These are phyloP conservation scores for Candida fluviatilis DNA, from an alignment of 805 yeast genomes.

Conservation along the genomic window DNA sequence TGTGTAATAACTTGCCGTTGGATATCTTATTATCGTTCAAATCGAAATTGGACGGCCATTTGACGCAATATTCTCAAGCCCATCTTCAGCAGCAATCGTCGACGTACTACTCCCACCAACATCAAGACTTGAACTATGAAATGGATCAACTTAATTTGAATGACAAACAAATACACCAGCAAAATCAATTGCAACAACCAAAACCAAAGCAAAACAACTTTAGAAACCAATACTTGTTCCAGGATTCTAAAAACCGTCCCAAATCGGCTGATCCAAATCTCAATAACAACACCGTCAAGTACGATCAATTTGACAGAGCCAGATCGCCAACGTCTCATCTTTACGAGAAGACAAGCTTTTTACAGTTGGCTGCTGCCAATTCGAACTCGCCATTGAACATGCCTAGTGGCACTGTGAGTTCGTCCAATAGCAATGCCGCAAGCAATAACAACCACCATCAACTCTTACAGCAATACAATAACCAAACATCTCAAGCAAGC, in stretches of 20 bases:
- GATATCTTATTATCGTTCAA: slow-evolving; percentile 50
- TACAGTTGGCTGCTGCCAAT: slow-evolving; percentile 31
- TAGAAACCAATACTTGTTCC: slow-evolving; percentile 9
- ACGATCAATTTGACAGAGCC: slow-evolving; percentile 26
- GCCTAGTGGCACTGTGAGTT: background rate
- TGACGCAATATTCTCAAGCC: slow-evolving; percentile 12
- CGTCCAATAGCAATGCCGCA: slow-evolving; percentile 2
- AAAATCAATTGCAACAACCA: slow-evolving; percentile 29
- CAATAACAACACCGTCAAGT: slow-evolving; percentile 14
- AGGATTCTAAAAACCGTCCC: slow-evolving; percentile 29
- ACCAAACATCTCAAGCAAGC: slow-evolving; percentile 11
- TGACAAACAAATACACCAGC: slow-evolving; percentile 5
- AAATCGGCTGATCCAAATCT: slow-evolving; percentile 43
- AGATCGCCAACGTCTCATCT: slow-evolving; percentile 39
- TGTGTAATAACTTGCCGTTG: slow-evolving; percentile 46
- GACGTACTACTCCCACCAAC: slow-evolving; percentile 2
- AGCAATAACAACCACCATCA: background rate
- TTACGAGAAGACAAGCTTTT: slow-evolving; percentile 41
- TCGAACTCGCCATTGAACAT: slow-evolving; percentile 13
- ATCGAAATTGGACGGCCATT: slow-evolving; percentile 40
- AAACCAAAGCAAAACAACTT: slow-evolving; percentile 37
- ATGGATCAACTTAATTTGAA: slow-evolving; percentile 11
- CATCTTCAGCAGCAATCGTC: background rate
- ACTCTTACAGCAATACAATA: slow-evolving; percentile 7
- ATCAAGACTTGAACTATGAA: slow-evolving; percentile 6